Conservation (phyloP, 176 grass and related monocot genomes). For the Oryza nivara region DNA sequence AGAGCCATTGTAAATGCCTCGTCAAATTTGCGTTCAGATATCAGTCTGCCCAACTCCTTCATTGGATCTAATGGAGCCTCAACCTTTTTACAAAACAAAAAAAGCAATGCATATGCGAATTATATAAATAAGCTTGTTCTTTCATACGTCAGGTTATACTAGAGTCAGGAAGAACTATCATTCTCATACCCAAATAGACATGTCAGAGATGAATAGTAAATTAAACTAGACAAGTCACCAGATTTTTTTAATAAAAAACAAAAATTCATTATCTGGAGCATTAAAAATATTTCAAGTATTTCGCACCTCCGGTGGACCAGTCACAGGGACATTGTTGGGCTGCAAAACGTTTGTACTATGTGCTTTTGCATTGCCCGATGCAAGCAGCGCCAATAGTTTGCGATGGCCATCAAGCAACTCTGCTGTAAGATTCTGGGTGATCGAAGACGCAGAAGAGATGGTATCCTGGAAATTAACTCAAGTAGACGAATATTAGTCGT, state of each 20-base stretch:
- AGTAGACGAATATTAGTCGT: conserved; percentile 12
- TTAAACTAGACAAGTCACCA: conserved; percentile 13
- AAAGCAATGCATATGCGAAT: background rate
- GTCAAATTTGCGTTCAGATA: conserved; percentile 83
- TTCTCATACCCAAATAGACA: conserved; percentile 1
- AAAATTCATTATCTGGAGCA: conserved; percentile 4
- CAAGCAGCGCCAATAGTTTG: conserved; percentile 75
- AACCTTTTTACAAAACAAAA: conserved; percentile 40
- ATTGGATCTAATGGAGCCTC: conserved; percentile 83
- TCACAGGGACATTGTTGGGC: conserved; percentile 70
- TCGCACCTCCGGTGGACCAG: conserved; percentile 66
- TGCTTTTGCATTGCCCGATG: conserved; percentile 66
- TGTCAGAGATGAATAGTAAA: conserved; percentile 9
- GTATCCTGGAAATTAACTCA: conserved; percentile 63
- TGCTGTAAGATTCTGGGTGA: conserved; percentile 76
- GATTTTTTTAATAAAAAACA: conserved; percentile 10
- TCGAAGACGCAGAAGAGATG: conserved; percentile 80
- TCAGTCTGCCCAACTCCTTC: conserved; percentile 80
- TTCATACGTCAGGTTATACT: conserved; percentile 10
- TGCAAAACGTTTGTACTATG: conserved; percentile 59
- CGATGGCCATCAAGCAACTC: conserved; percentile 89
- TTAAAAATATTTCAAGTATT: conserved; percentile 13
- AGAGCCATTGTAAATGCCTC: conserved; percentile 97
- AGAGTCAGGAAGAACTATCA: background rate
- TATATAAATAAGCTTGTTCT: background rate